Evolutionary conservation across 805 yeast genomes (phyloP).

Genomic region (Teunomyces stri): DNA sequence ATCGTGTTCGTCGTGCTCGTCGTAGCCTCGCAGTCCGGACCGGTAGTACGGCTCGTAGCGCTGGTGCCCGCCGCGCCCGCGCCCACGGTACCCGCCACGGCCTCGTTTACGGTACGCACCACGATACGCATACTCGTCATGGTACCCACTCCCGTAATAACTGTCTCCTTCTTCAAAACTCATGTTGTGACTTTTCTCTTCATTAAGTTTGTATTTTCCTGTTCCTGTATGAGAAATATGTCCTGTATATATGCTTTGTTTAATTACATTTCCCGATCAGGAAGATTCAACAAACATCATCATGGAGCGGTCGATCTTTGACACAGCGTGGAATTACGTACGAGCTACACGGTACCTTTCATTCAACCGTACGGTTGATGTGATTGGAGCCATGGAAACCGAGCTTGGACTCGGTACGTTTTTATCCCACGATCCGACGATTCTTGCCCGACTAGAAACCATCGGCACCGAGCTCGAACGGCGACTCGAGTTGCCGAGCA

Average conservation of each 20-base stretch:
- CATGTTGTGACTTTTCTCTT: neutral
- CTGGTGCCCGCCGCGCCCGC: conserved; percentile 10
- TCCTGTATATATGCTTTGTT: neutral
- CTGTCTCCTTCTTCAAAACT: conserved; percentile 5
- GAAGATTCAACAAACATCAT: conserved; percentile 6
- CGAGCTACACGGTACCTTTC: neutral
- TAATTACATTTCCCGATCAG: conserved; percentile 12
- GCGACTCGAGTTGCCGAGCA: conserved; percentile 5
- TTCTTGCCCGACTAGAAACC: conserved; percentile 4
- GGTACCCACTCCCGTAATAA: conserved; percentile 8
- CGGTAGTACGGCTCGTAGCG: conserved; percentile 4
- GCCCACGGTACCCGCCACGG: conserved; percentile 10
- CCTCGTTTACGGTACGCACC: conserved; percentile 17
- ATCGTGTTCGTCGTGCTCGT: neutral
- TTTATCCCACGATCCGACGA: conserved; percentile 6
- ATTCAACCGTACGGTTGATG: neutral
- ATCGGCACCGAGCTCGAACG: conserved; percentile 8
- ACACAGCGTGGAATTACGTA: neutral
- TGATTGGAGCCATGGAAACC: neutral
- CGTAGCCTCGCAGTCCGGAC: neutral
- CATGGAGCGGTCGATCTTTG: conserved; percentile 6
- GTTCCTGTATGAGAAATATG: neutral
- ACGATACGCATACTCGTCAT: neutral
- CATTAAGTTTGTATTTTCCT: no score
- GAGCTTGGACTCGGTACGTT: conserved; percentile 1